These are phyloP conservation scores for Xylaria scruposa DNA, from an alignment of 495 filamentous ascomycete species.

Conservation along the genomic window DNA sequence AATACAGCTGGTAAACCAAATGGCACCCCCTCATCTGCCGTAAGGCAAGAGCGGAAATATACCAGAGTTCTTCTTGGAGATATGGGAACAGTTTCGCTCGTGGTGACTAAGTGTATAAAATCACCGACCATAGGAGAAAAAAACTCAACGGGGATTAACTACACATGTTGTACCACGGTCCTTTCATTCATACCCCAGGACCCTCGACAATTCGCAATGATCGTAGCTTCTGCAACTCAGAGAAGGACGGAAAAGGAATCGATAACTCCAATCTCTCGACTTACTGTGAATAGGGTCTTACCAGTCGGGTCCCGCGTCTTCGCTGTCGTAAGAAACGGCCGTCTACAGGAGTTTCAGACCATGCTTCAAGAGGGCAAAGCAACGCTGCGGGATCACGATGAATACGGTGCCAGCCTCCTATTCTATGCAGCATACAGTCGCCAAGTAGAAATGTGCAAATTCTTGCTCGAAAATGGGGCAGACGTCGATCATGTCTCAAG, in stretches of 20 bases:
- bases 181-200: background rate
- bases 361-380: background rate
- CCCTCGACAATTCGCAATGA: background rate
- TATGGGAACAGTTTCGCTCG: background rate
- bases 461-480: background rate
- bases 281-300: background rate
- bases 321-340: background rate
- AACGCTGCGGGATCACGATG: background rate
- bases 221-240: constrained; percentile 6
- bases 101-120: background rate
- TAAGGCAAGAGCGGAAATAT: background rate
- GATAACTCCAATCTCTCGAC: background rate
- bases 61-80: background rate
- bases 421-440: background rate
- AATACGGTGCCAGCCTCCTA: background rate
- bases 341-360: background rate
- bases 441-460: background rate
- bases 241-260: too few species aligned
- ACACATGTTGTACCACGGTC: background rate
- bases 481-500: background rate
- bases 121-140: background rate
- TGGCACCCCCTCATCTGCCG: background rate
- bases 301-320: background rate
- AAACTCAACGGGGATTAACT: background rate
- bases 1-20: background rate